phyloP scores from a whole-genome alignment of 2,329 filamentous ascomycete genomes.

The Calonectria crousiana region DNA sequence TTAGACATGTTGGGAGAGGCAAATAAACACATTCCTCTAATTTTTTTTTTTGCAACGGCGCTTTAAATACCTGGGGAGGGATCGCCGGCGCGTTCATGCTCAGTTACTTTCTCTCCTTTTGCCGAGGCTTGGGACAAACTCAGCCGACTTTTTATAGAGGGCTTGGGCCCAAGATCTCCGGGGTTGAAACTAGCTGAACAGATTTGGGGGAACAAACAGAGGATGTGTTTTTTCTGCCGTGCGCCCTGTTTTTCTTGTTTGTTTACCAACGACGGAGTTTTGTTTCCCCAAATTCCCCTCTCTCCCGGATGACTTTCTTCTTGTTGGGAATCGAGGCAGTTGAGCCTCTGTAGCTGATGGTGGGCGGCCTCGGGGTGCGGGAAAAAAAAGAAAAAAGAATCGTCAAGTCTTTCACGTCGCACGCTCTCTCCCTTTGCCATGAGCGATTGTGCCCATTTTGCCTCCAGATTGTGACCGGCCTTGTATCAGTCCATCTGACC shows the following conservation, averaged over 20 bases:
- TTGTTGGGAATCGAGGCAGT: background rate
- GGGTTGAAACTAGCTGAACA: background rate
- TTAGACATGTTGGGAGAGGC: conserved; percentile 31
- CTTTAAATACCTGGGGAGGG: conserved; percentile 19
- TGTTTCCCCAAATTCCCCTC: conserved; percentile 12
- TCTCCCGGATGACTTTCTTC: conserved; percentile 6
- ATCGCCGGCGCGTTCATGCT: conserved; percentile 13
- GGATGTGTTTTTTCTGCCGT: conserved; percentile 8
- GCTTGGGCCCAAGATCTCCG: background rate
- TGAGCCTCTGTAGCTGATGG: conserved; percentile 11
- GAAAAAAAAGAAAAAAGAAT: conserved; percentile 2
- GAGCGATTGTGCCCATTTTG: background rate
- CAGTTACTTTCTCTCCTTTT: background rate
- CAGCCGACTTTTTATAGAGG: background rate
- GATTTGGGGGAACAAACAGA: background rate
- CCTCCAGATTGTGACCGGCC: background rate
- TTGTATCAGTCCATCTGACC: background rate
- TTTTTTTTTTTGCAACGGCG: conserved; percentile 17
- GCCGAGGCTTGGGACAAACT: background rate
- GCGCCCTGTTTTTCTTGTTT: conserved; percentile 9
- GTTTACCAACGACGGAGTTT: conserved; percentile 8
- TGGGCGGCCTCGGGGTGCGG: background rate
- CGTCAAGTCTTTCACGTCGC: background rate
- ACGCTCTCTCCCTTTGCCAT: background rate
- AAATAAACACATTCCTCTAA: conserved; percentile 11